These are phyloP conservation scores for Phialophora verrucosa DNA, from an alignment of 2,329 filamentous ascomycete species.

Conservation along the genomic window DNA sequence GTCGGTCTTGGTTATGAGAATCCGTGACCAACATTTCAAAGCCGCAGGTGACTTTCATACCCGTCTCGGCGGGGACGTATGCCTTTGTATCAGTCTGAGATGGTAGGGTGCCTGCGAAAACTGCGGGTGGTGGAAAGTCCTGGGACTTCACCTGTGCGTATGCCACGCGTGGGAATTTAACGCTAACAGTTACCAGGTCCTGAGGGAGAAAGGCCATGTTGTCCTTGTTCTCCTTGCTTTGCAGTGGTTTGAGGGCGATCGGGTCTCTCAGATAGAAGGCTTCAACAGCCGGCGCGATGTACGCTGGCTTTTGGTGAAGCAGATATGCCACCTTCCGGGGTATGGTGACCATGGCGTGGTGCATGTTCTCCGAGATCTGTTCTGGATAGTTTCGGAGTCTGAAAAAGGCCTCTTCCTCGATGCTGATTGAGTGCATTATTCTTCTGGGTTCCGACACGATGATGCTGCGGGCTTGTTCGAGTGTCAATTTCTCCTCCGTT, in stretches of 20 bases:
- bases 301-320: constrained; percentile 73
- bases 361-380: constrained; percentile 75
- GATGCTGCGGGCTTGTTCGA: constrained; percentile 68
- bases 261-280: constrained; percentile 91
- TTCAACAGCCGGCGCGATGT: constrained; percentile 83
- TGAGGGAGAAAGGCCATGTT: constrained; percentile 71
- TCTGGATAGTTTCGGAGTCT: constrained; percentile 81
- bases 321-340: constrained; percentile 83
- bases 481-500: constrained; percentile 58
- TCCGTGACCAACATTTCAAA: constrained; percentile 84
- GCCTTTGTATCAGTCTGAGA: constrained; percentile 52
- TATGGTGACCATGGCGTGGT: constrained; percentile 73
- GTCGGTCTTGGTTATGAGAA: constrained; percentile 70
- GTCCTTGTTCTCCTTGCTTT: constrained; percentile 57
- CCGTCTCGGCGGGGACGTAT: constrained; percentile 64
- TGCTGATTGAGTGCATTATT: constrained; percentile 72
- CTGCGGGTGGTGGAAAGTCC: constrained; percentile 70
- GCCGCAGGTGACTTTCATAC: constrained; percentile 88
- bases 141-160: constrained; percentile 92
- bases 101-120: constrained; percentile 57
- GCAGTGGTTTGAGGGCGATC: constrained; percentile 71
- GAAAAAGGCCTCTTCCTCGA: constrained; percentile 91
- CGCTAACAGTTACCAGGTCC: constrained; percentile 79
- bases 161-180: constrained; percentile 83
- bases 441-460: constrained; percentile 63